Evolutionary conservation across 345 rosid genomes (phyloP), one percentile per base, ranked within the genome.

Genomic region (Triadica sebifera): DNA sequence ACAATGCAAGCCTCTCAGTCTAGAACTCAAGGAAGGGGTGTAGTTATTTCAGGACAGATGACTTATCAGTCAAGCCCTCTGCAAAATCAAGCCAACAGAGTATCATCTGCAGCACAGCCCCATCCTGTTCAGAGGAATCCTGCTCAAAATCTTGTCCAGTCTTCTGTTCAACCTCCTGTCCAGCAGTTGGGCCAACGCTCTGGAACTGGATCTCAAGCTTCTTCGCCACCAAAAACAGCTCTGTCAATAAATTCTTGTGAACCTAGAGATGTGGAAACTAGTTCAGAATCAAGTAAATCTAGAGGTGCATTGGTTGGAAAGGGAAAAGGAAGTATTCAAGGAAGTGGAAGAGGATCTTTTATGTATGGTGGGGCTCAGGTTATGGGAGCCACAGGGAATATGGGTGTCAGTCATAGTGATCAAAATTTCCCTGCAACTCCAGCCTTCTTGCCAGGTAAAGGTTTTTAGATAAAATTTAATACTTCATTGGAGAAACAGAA

Each of bases 401-500:
- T 89, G 85, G 76, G 88, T 77, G 81, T 81, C 74, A 86, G 90
- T 74, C 91, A 75, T 71, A 88, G 95, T 62, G 96, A 94, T 77
- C 91, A 86, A 72, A 92, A 91, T 78, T 91, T 92, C 80, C 89
- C 92, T 71, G 77, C 57, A 47, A 17, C 71, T 63, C 76, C 76
- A 46, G 79, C 95, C 55, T 92, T 91, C 85, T 86, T 94, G 75
- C 97, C 98, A 25, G 90, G 97, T 94, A 86, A 55, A 41, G 49
- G 15, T 17, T 39, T 75, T 52, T 38, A 43, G 68, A 51, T 68
- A 43, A 45, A 19, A 6, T 52, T 77, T 43, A 67, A 47, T 72
- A 60, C 75, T 12, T 50, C 20, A 7, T 34, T 38, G 65, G 38
- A 49, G 25, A 12, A 67, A 70, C 74, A 50, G 34, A 15, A 25